phyloP scores from a whole-genome alignment of 78 protist species.

The Monosiga brevicollis region DNA sequence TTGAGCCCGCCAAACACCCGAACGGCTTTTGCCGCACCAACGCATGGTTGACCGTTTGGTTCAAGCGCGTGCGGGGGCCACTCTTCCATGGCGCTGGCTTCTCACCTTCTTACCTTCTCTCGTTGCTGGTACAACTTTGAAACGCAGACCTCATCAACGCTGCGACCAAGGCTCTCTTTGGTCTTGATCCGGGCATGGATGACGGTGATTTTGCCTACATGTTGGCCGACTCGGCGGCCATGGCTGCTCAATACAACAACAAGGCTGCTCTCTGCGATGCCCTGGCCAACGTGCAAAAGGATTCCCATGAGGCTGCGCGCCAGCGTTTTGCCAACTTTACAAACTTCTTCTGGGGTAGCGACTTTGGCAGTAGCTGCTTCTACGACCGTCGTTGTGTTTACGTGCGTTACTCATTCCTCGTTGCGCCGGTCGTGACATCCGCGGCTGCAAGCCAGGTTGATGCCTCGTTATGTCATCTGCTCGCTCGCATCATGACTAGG shows the following conservation, averaged over 20 bases:
- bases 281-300: constrained; percentile 3
- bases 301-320: background rate
- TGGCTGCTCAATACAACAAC: background rate
- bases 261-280: constrained; percentile 14
- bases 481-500: no score
- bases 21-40: no score
- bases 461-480: no score
- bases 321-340: constrained; percentile 34
- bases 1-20: no score
- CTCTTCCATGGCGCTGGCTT: no score
- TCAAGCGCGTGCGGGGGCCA: no score
- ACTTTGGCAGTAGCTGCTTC: constrained; percentile 26
- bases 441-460: no score
- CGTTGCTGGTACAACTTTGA: no score
- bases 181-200: background rate
- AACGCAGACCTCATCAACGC: background rate
- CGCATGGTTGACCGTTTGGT: no score
- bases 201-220: background rate
- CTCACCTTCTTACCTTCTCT: no score
- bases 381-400: background rate
- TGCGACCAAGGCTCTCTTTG: background rate
- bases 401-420: no score
- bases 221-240: background rate
- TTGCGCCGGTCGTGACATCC: no score
- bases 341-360: constrained; percentile 10